phyloP scores from a whole-genome alignment of 257 asterid species.

The Fraxinus quadrangulata region DNA sequence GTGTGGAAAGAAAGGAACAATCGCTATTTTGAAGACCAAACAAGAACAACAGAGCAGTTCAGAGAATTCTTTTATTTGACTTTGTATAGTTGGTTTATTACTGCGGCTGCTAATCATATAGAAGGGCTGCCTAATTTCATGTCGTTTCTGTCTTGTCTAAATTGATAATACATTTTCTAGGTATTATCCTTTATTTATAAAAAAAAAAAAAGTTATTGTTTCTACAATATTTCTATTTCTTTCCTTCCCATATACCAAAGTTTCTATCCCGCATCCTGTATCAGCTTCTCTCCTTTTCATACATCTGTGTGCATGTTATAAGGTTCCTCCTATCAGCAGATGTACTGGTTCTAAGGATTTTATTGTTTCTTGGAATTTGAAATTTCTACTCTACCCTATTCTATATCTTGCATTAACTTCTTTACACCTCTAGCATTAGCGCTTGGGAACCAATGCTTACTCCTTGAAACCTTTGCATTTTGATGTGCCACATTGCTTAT shows the following conservation, averaged over 20 bases:
- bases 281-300: not conserved
- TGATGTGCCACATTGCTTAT: not conserved
- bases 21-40: too few relatives aligned
- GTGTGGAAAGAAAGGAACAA: too few relatives aligned
- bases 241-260: not conserved
- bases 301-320: not conserved
- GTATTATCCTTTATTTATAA: too few relatives aligned
- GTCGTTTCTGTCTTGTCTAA: too few relatives aligned
- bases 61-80: too few relatives aligned
- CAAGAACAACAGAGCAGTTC: too few relatives aligned
- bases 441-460: not conserved
- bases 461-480: not conserved
- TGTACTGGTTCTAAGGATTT: not conserved
- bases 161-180: too few relatives aligned
- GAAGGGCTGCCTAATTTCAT: too few relatives aligned
- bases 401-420: not conserved
- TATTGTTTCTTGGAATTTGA: not conserved
- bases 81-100: too few relatives aligned
- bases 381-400: not conserved
- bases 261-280: not conserved
- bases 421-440: not conserved
- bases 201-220: not conserved
- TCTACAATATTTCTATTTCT: not conserved
- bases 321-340: not conserved
- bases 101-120: too few relatives aligned